Evolutionary conservation across 2,329 filamentous ascomycete genomes (phyloP).

Genomic region (Zasmidium cellare): DNA sequence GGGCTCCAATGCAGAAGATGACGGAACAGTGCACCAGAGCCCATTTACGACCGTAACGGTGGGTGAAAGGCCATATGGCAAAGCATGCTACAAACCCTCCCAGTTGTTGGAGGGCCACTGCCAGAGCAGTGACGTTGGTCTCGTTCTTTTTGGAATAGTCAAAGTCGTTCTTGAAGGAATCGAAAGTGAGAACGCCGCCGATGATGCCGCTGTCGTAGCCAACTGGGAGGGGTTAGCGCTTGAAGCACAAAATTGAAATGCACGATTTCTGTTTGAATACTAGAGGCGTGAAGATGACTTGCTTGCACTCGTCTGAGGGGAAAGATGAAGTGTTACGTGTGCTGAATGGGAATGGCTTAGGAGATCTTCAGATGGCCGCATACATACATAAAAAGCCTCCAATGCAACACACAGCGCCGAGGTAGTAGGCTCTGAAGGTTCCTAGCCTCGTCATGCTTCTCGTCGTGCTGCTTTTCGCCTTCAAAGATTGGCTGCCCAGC

Average conservation of each 20-base stretch:
- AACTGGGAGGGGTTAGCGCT: slow-evolving; percentile 22
- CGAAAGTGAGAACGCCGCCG: slow-evolving; percentile 28
- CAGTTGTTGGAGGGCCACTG: slow-evolving; percentile 51
- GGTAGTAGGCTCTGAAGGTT: slow-evolving; percentile 52
- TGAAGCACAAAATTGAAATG: no score
- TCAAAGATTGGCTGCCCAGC: background rate
- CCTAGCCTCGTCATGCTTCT: slow-evolving; percentile 28
- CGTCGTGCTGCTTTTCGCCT: background rate
- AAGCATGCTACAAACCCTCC: slow-evolving; percentile 56
- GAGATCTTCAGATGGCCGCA: no score
- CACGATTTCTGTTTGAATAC: no score
- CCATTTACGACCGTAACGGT: slow-evolving; percentile 46
- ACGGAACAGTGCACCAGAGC: slow-evolving; percentile 46
- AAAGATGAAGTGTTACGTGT: no score
- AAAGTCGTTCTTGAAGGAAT: slow-evolving; percentile 25
- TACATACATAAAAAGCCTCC: slow-evolving; percentile 46
- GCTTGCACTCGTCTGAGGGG: background rate
- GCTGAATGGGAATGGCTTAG: no score
- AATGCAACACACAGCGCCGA: slow-evolving; percentile 53
- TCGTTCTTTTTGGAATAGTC: slow-evolving; percentile 21
- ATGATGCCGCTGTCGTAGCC: slow-evolving; percentile 48
- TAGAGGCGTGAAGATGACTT: no score
- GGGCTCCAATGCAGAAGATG: slow-evolving; percentile 41
- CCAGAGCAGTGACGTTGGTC: slow-evolving; percentile 36
- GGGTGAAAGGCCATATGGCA: slow-evolving; percentile 49